Percentiles rank a stretch among this genome's conserved stretches.
Conservation (phyloP, 2,329 filamentous ascomycete species). For the Aspergillus amoenus region DNA sequence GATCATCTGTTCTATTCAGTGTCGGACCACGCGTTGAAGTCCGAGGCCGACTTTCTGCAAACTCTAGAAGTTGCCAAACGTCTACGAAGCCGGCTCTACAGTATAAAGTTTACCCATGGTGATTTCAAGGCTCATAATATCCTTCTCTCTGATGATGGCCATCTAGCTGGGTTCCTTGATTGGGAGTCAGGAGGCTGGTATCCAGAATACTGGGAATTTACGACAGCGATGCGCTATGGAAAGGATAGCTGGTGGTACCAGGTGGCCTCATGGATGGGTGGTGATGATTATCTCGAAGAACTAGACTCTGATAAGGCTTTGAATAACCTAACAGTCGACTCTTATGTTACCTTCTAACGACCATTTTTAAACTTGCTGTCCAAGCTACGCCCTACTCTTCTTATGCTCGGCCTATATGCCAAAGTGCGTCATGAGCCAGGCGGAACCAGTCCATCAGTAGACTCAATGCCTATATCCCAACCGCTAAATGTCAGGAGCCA, state of each 20-base stretch:
- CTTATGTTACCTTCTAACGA: conserved; percentile 21
- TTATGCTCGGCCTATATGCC: too few species aligned
- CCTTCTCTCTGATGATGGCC: conserved; percentile 16
- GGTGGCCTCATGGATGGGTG: conserved; percentile 24
- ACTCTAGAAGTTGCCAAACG: conserved; percentile 23
- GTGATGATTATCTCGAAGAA: conserved; percentile 25
- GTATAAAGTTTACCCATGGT: conserved; percentile 21
- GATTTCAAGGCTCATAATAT: conserved; percentile 24
- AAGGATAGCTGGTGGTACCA: conserved; percentile 25
- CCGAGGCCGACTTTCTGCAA: conserved; percentile 25
- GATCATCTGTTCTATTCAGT: conserved; percentile 29
- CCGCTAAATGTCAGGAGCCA: too few species aligned
- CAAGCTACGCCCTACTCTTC: too few species aligned
- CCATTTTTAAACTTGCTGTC: too few species aligned
- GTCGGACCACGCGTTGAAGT: conserved; percentile 30
- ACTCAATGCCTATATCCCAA: too few species aligned
- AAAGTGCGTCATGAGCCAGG: too few species aligned
- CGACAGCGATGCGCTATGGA: conserved; percentile 25
- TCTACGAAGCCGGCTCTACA: neutral
- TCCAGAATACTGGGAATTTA: conserved; percentile 19
- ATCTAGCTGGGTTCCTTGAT: conserved; percentile 16
- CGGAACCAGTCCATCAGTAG: too few species aligned
- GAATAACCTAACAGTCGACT: conserved; percentile 27
- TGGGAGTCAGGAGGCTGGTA: conserved; percentile 12
- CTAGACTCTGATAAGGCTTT: conserved; percentile 25